These are phyloP conservation scores for Pseudohalonectria lignicola DNA, from an alignment of 2,329 filamentous ascomycete species.

Conservation along the genomic window DNA sequence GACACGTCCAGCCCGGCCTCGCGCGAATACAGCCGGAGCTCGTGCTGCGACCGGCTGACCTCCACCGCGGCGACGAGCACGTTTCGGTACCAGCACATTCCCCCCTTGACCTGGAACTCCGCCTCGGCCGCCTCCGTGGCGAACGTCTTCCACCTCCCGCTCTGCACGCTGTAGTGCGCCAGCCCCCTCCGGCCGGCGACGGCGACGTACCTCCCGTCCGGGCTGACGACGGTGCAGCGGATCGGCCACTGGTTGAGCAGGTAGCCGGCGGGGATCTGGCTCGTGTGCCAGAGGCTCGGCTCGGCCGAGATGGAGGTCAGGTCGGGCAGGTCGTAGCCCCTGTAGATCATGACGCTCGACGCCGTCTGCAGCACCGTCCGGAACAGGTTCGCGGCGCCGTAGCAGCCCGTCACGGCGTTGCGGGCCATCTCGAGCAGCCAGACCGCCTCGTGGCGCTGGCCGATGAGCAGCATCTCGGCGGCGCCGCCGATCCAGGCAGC, in stretches of 20 bases:
- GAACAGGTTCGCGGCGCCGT: slow-evolving; percentile 82
- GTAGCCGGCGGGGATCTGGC: slow-evolving; percentile 75
- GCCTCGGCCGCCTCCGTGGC: slow-evolving; percentile 71
- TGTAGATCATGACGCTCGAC: slow-evolving; percentile 81
- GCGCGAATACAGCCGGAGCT: slow-evolving; percentile 86
- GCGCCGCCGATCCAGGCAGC: slow-evolving; percentile 83
- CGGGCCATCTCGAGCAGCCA: slow-evolving; percentile 89
- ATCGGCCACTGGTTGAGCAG: slow-evolving; percentile 92
- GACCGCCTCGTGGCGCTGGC: slow-evolving; percentile 61
- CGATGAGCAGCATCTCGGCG: slow-evolving; percentile 70
- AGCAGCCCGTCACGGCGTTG: slow-evolving; percentile 86
- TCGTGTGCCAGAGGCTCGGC: slow-evolving; percentile 87
- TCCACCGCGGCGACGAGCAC: slow-evolving; percentile 92
- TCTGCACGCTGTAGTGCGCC: slow-evolving; percentile 91
- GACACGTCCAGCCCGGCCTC: slow-evolving; percentile 67
- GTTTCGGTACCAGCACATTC: slow-evolving; percentile 98
- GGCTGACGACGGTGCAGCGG: slow-evolving; percentile 72
- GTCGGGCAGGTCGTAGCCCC: slow-evolving; percentile 84
- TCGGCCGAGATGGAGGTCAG: slow-evolving; percentile 87
- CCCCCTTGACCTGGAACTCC: slow-evolving; percentile 83
- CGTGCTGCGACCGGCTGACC: slow-evolving; percentile 59
- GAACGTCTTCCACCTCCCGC: slow-evolving; percentile 93
- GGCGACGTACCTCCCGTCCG: slow-evolving; percentile 87
- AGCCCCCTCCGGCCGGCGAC: slow-evolving; percentile 89
- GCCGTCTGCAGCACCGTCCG: slow-evolving; percentile 83